Evolutionary conservation across 441 rosid genomes (phyloP).

Genomic region (Corymbia calophylla): DNA sequence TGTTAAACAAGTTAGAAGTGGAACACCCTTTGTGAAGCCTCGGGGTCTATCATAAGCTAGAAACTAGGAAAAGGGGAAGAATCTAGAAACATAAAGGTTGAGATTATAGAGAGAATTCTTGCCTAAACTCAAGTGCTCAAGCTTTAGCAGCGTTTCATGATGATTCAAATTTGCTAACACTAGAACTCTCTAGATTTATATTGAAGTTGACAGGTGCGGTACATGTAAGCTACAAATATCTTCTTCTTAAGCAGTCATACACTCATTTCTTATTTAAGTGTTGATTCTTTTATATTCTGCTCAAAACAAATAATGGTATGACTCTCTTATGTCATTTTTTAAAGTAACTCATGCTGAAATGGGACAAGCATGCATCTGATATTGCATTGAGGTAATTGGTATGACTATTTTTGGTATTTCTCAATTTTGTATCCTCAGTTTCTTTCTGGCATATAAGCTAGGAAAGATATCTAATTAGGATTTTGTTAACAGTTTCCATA

Average conservation of each 20-base stretch:
- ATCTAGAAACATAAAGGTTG: background rate
- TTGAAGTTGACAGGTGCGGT: background rate
- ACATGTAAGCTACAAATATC: background rate
- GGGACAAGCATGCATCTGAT: background rate
- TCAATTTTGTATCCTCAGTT: background rate
- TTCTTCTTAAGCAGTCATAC: background rate
- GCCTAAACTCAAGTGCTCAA: background rate
- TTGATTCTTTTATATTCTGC: background rate
- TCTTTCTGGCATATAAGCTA: background rate
- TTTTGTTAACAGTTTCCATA: background rate
- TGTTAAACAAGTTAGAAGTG: background rate
- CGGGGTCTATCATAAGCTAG: background rate
- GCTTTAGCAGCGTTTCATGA: background rate
- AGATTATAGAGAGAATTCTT: background rate
- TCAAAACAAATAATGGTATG: background rate
- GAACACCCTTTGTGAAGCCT: background rate
- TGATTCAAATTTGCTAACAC: background rate
- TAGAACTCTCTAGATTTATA: background rate
- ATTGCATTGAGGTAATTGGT: background rate
- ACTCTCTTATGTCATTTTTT: background rate
- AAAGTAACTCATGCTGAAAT: background rate
- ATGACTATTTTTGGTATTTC: background rate
- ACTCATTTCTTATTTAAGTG: background rate
- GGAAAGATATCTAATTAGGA: background rate
- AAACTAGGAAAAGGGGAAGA: background rate